A percentile compares a stretch with the other conserved stretches of the same genome.
Conservation (phyloP, 768 basidiomycete genomes). For the Rhodocollybia butyracea region DNA sequence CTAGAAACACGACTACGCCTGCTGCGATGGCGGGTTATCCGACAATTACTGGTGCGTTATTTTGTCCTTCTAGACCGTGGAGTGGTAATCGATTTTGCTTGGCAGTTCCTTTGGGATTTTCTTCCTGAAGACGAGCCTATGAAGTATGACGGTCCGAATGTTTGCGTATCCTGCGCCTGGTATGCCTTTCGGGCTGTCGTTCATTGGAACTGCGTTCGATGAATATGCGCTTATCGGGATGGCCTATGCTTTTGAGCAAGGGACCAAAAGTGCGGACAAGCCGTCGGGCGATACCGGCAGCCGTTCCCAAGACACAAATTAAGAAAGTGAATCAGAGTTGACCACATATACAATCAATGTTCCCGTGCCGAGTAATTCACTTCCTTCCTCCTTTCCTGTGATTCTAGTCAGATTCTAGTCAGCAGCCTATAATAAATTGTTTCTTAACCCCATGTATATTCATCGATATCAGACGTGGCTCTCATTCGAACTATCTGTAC, state of each 20-base stretch:
- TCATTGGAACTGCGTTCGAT: constrained; percentile 59
- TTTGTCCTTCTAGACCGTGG: too few species aligned
- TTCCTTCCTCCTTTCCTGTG: too few species aligned
- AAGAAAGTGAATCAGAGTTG: too few species aligned
- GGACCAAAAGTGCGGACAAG: constrained; percentile 49
- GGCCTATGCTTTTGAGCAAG: constrained; percentile 66
- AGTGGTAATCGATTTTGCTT: too few species aligned
- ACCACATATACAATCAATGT: too few species aligned
- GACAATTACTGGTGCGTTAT: constrained; percentile 55
- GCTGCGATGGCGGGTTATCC: constrained; percentile 65
- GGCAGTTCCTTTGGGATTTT: constrained; percentile 59
- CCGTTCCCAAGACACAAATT: constrained; percentile 59
- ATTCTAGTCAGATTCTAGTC: too few species aligned
- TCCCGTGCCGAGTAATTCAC: too few species aligned
- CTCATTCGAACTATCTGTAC: too few species aligned
- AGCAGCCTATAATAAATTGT: too few species aligned
- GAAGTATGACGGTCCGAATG: constrained; percentile 32
- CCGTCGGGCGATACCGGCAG: constrained; percentile 46
- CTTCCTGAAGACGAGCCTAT: constrained; percentile 45
- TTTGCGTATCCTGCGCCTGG: constrained; percentile 51
- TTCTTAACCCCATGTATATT: too few species aligned
- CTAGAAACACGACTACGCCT: constrained; percentile 34
- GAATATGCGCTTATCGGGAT: constrained; percentile 56
- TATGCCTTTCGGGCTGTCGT: constrained; percentile 60
- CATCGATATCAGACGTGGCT: too few species aligned